Evolutionary conservation across 345 rosid species (phyloP).

Genomic region (Gossypium raimondii): DNA sequence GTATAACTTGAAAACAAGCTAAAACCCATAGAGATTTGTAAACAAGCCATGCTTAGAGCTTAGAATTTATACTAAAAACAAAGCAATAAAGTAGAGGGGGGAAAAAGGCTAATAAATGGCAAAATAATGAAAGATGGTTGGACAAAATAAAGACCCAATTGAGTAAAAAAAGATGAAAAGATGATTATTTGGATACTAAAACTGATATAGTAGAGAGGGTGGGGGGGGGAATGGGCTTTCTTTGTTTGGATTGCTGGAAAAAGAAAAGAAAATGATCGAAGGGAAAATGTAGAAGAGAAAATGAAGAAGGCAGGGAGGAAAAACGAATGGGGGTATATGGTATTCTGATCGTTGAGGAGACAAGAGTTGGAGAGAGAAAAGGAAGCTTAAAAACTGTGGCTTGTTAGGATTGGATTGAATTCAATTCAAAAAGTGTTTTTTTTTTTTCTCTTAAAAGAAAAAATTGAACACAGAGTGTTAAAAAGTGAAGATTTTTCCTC

Average conservation of each 20-base stretch:
- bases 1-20: neutral
- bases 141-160: slow-evolving; percentile 11
- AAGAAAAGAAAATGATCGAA: neutral
- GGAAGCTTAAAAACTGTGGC: slow-evolving; percentile 15
- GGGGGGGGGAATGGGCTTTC: neutral
- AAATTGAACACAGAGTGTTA: too few species aligned
- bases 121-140: slow-evolving; percentile 4
- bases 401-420: neutral
- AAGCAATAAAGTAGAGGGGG: neutral
- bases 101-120: slow-evolving; percentile 10
- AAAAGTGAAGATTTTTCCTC: too few species aligned
- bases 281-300: neutral
- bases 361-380: slow-evolving; percentile 10
- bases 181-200: neutral
- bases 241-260: neutral
- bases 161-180: neutral
- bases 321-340: neutral
- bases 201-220: neutral
- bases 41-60: slow-evolving; percentile 10
- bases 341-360: neutral
- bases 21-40: neutral
- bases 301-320: neutral
- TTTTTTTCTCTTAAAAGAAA: too few species aligned
- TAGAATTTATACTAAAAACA: slow-evolving; percentile 15
- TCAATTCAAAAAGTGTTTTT: too few species aligned